phyloP scores from a whole-genome alignment of 768 basidiomycete genomes.

The Lactarius sanguifluus region DNA sequence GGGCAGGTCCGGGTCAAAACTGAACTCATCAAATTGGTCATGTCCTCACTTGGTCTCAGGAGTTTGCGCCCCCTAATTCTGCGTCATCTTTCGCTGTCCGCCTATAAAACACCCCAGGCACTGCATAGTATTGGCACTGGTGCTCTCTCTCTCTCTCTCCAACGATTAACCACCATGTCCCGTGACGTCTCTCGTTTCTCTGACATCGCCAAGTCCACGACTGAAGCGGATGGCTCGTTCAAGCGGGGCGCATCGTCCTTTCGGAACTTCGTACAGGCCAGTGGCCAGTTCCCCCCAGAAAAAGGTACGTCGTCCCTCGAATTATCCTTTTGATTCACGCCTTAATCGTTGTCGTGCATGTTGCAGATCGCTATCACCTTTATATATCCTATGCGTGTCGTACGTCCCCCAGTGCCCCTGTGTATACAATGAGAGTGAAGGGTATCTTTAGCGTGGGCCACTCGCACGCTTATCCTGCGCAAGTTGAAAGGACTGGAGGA shows the following conservation, averaged over 20 bases:
- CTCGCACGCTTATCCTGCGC: slow-evolving; percentile 82
- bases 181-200: slow-evolving; percentile 41
- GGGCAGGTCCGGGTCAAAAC: not conserved
- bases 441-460: slow-evolving; percentile 78
- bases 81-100: not conserved
- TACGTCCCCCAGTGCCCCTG: slow-evolving; percentile 39
- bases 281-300: slow-evolving; percentile 70
- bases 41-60: slow-evolving; percentile 1
- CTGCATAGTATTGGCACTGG: not conserved
- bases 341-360: not conserved
- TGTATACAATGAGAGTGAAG: not conserved
- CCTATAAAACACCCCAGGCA: not conserved
- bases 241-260: slow-evolving; percentile 55
- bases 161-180: not conserved
- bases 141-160: not conserved
- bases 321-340: not conserved
- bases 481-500: slow-evolving; percentile 91
- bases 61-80: not conserved
- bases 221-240: slow-evolving; percentile 64
- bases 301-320: slow-evolving; percentile 52
- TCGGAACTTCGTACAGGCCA: slow-evolving; percentile 53
- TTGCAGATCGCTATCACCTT: slow-evolving; percentile 82
- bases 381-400: slow-evolving; percentile 88
- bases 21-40: not conserved
- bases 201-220: slow-evolving; percentile 56